A percentile compares a stretch with the other conserved stretches of the same genome.
These are phyloP conservation scores for Cercospora zeae-maydis DNA, from an alignment of 2,329 filamentous ascomycete species.

Conservation along the genomic window DNA sequence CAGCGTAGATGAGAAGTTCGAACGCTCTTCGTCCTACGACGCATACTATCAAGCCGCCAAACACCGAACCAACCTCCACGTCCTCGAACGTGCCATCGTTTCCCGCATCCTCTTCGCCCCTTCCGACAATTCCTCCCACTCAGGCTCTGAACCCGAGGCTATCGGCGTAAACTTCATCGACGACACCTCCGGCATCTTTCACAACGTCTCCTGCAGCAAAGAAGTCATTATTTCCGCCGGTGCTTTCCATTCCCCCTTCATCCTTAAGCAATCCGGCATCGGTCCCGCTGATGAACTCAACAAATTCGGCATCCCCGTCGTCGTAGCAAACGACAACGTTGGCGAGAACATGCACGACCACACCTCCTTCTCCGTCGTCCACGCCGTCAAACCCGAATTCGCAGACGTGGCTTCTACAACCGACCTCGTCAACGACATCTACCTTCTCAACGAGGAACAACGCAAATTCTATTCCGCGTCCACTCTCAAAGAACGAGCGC, in stretches of 20 bases:
- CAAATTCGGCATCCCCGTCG: slow-evolving; percentile 51
- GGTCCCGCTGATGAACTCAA: slow-evolving; percentile 54
- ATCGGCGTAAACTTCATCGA: slow-evolving; percentile 20
- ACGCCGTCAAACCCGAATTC: slow-evolving; percentile 27
- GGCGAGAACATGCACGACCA: slow-evolving; percentile 64
- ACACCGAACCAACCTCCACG: slow-evolving; percentile 15
- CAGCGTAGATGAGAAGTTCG: slow-evolving; percentile 18
- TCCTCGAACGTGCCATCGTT: slow-evolving; percentile 15
- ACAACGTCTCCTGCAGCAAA: slow-evolving; percentile 30
- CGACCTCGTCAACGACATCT: slow-evolving; percentile 19
- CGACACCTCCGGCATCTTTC: slow-evolving; percentile 17
- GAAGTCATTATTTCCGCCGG: slow-evolving; percentile 51
- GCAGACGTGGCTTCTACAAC: slow-evolving; percentile 13
- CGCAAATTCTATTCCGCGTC: slow-evolving; percentile 14
- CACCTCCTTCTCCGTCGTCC: slow-evolving; percentile 38
- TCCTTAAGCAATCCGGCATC: slow-evolving; percentile 62
- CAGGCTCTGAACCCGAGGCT: slow-evolving; percentile 1
- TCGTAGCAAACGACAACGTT: slow-evolving; percentile 60
- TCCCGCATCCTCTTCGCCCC: slow-evolving; percentile 15
- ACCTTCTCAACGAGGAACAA: slow-evolving; percentile 14
- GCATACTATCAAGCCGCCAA: slow-evolving; percentile 16
- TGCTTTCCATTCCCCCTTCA: slow-evolving; percentile 61
- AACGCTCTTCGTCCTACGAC: slow-evolving; percentile 18
- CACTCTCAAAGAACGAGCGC: slow-evolving; percentile 6
- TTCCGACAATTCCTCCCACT: not conserved